Evolutionary conservation across 371 early-diverging fungal genomes (phyloP).

Genomic region (Blakeslea trispora): DNA sequence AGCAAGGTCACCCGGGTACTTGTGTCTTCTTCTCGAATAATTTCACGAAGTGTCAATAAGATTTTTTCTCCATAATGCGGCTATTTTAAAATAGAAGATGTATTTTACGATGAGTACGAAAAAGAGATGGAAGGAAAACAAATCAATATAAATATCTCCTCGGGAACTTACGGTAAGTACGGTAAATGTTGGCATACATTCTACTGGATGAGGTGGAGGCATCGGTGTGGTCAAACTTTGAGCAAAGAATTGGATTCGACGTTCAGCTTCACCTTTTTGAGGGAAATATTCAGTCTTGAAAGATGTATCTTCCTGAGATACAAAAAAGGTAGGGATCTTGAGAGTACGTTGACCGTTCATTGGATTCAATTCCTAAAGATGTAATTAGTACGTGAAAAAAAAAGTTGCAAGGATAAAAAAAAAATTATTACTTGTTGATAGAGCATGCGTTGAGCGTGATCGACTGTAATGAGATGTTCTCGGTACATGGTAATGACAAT

Average conservation of each 20-base stretch:
- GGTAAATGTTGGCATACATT: constrained; percentile 87
- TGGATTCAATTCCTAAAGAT: constrained; percentile 46
- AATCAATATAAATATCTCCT: too few relatives aligned
- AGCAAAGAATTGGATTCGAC: constrained; percentile 88
- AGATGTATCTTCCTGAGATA: constrained; percentile 80
- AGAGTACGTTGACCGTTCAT: constrained; percentile 70
- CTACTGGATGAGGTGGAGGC: constrained; percentile 82
- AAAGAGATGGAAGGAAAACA: not conserved
- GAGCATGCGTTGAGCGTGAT: constrained; percentile 76
- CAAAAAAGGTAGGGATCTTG: constrained; percentile 83
- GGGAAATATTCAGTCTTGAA: constrained; percentile 81
- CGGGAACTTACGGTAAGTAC: constrained; percentile 66
- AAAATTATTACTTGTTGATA: constrained; percentile 71
- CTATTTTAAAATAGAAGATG: constrained; percentile 14
- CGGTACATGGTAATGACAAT: constrained; percentile 87
- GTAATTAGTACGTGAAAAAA: not conserved
- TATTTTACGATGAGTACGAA: too few relatives aligned
- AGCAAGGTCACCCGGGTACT: constrained; percentile 81
- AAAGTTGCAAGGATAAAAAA: too few relatives aligned
- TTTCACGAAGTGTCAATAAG: constrained; percentile 78
- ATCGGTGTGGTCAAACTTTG: constrained; percentile 86
- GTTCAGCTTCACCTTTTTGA: constrained; percentile 79
- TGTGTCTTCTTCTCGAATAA: constrained; percentile 83
- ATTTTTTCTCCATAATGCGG: constrained; percentile 93
- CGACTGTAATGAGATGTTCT: constrained; percentile 81